A percentile compares a stretch with the other conserved stretches of the same genome.
phyloP scores from a whole-genome alignment of 2,329 filamentous ascomycete species.

The Aspergillus clavatus region DNA sequence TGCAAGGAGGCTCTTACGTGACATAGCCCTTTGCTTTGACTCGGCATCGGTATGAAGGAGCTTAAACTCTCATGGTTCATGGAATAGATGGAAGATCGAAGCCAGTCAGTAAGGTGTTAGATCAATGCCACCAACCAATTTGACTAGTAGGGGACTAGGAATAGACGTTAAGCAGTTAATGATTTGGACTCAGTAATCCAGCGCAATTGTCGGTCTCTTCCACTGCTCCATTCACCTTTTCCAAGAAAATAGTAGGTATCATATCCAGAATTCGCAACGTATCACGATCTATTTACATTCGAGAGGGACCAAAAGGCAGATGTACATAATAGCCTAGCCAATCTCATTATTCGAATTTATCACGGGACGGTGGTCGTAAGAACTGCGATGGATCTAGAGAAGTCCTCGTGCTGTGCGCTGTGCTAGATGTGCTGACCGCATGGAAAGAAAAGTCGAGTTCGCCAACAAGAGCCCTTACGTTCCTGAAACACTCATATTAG shows the following conservation, averaged over 20 bases:
- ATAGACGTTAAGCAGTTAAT: no score
- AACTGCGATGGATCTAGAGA: slow-evolving; percentile 22
- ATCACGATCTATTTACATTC: neutral
- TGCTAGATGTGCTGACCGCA: slow-evolving; percentile 42
- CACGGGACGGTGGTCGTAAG: slow-evolving; percentile 20
- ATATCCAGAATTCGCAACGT: neutral
- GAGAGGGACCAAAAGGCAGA: neutral
- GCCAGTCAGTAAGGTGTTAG: no score
- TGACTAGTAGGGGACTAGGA: no score
- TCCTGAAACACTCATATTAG: slow-evolving; percentile 26
- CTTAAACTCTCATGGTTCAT: neutral
- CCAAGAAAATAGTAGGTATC: no score
- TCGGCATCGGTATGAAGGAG: neutral
- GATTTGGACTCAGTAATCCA: no score
- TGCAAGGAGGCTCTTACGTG: neutral
- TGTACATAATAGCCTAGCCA: neutral
- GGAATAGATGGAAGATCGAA: no score
- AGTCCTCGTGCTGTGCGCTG: slow-evolving; percentile 20
- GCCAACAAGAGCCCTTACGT: slow-evolving; percentile 63
- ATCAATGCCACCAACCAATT: neutral
- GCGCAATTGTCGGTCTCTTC: no score
- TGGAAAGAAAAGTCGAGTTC: slow-evolving; percentile 71
- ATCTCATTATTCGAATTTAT: slow-evolving; percentile 24
- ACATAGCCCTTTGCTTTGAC: neutral
- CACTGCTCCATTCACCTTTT: no score